phyloP scores from a whole-genome alignment of 495 filamentous ascomycete species.

The Penicillium manginii region DNA sequence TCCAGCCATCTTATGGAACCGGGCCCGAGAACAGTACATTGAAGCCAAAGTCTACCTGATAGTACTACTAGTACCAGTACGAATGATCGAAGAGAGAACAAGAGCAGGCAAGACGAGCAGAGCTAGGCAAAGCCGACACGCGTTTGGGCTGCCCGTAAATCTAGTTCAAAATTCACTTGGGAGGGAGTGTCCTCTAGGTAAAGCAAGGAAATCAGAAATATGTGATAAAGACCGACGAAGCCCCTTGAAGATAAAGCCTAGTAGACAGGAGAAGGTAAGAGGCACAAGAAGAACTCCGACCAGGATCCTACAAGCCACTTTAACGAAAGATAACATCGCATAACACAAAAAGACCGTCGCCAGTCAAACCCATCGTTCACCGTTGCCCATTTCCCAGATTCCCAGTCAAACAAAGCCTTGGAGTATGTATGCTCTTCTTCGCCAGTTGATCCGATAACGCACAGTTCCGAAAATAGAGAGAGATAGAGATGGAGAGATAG shows the following conservation, averaged over 20 bases:
- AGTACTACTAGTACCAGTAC: background rate
- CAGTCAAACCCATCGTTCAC: slow-evolving; percentile 6
- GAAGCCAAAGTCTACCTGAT: background rate
- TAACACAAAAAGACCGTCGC: slow-evolving; percentile 1
- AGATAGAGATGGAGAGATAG: background rate
- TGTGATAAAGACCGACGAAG: background rate
- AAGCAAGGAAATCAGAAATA: background rate
- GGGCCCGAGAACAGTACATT: background rate
- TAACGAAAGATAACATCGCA: background rate
- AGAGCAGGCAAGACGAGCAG: background rate
- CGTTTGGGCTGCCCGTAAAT: background rate
- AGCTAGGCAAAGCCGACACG: background rate
- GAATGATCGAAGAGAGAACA: background rate
- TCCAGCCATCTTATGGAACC: background rate
- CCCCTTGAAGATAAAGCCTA: slow-evolving; percentile 1
- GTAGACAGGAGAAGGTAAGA: slow-evolving; percentile 1
- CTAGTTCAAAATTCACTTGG: background rate
- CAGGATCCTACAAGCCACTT: background rate
- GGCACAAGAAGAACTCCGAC: background rate
- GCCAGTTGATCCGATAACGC: slow-evolving; percentile 13
- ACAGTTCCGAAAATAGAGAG: slow-evolving; percentile 4
- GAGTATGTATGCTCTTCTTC: slow-evolving; percentile 25
- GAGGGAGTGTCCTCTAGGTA: background rate
- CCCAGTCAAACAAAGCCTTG: slow-evolving; percentile 14
- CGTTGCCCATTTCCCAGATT: slow-evolving; percentile 5